Evolutionary conservation across 139 green algal genomes (phyloP).

Genomic region (Edaphochlamys debaryana): DNA sequence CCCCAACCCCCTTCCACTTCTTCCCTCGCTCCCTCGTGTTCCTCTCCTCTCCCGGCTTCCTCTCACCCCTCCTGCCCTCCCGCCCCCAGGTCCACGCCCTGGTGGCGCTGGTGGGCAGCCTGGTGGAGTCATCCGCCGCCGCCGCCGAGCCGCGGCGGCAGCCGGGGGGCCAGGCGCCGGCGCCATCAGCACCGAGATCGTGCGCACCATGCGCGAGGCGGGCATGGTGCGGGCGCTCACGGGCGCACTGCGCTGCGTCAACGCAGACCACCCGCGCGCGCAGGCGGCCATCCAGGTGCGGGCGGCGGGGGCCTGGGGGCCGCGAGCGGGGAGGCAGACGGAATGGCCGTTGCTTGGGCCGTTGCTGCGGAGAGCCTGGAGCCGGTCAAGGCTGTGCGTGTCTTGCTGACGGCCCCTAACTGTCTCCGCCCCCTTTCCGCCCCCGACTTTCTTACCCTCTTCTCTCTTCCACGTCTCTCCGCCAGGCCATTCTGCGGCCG

Average conservation of each 20-base stretch:
- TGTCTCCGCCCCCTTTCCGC: no score
- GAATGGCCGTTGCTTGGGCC: no score
- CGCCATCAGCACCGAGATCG: slow-evolving; percentile 71
- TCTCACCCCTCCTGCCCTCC: no score
- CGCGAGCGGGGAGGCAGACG: no score
- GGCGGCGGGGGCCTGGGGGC: not conserved
- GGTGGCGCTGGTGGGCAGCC: slow-evolving; percentile 51
- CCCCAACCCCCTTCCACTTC: no score
- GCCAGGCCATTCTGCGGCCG: slow-evolving; percentile 76
- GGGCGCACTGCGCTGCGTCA: slow-evolving; percentile 59
- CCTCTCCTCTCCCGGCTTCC: no score
- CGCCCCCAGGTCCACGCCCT: slow-evolving; percentile 67
- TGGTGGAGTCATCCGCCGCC: slow-evolving; percentile 28
- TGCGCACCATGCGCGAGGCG: slow-evolving; percentile 79
- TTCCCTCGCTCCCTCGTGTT: no score
- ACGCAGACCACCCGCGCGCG: slow-evolving; percentile 68
- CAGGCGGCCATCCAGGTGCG: not conserved
- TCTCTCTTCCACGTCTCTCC: not conserved
- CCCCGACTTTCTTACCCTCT: no score
- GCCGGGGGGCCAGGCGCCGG: not conserved
- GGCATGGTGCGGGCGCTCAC: slow-evolving; percentile 77
- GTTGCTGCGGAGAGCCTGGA: no score
- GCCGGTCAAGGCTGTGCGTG: no score
- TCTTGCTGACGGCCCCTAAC: no score
- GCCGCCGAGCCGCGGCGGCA: no score